Evolutionary conservation across 257 asterid genomes (phyloP), one percentile per base, ranked within the genome.

Genomic region (Prunella vulgaris): DNA sequence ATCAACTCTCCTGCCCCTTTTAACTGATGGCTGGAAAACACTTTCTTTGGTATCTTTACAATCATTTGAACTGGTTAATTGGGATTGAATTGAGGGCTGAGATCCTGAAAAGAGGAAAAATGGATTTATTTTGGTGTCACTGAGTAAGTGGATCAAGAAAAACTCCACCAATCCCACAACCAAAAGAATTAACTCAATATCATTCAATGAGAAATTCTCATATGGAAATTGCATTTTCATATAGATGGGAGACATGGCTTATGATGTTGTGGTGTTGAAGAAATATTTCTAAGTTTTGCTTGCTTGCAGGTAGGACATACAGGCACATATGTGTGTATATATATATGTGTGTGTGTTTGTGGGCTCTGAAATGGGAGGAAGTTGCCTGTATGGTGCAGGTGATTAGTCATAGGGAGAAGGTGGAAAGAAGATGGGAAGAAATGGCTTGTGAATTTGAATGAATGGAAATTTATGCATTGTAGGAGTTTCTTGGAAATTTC

Each of bases 101-200:
- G 63, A 60, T 46, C 72, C 81, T 13, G 68, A 48, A 76, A 71
- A 53, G 73, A 82, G 69, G 13, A 85, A 78, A 28, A 28, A 59
- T 74, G 44, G 27, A 40, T 82, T 38, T 13, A 10, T 66, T 21
- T 84, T 82, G 74, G 33, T 64, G 66, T 78, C 76, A 10, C 74
- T 63, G 57, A 77, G 58, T 13, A 80, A n/a, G 15, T 51, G 70
- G 56, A 78, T 8, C 66, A 69, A 42, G 51, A 78, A 25, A 62
- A 84, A 67, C 24, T 83, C 85, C 5, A 76, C 10, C 48, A 85
- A 52, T 53, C 86, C 86, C 40, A 80, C 3, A 2, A 81, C 58
- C 30, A 81, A 70, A 33, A 82, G 2, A 1, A 67, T 33, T 38
- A 77, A 7, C 46, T 81, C 82, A 38, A 74, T 71, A 4, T 37